phyloP scores from a whole-genome alignment of 306 rosid genomes.

The Prunus mume region DNA sequence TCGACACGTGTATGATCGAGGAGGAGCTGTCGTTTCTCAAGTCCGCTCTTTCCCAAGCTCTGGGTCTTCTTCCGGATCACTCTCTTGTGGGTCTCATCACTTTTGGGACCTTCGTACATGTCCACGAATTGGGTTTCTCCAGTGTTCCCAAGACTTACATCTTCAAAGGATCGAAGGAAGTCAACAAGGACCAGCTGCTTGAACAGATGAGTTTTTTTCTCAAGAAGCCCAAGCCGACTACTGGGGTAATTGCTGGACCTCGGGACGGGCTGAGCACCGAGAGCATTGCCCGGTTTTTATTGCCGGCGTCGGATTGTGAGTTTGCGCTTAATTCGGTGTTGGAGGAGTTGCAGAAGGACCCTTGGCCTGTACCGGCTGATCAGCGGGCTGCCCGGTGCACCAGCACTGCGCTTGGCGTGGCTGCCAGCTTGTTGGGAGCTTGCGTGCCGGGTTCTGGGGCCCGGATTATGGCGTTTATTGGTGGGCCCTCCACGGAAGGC shows the following conservation, averaged over 20 bases:
- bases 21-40: conserved; percentile 74
- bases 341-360: conserved; percentile 97
- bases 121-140: conserved; percentile 85
- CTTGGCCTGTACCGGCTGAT: conserved; percentile 81
- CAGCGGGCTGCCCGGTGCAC: conserved; percentile 84
- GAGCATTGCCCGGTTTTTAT: conserved; percentile 73
- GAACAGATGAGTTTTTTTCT: conserved; percentile 84
- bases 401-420: conserved; percentile 78
- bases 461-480: conserved; percentile 87
- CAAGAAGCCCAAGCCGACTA: conserved; percentile 66
- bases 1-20: conserved; percentile 77
- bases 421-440: conserved; percentile 88
- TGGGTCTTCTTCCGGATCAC: conserved; percentile 76
- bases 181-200: conserved; percentile 75
- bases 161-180: conserved; percentile 77
- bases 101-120: conserved; percentile 74
- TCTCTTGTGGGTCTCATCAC: conserved; percentile 86
- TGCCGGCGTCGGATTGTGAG: conserved; percentile 83
- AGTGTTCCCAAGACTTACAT: conserved; percentile 70
- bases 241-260: conserved; percentile 86
- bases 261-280: conserved; percentile 78
- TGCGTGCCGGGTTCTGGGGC: conserved; percentile 97
- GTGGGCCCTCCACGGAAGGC: conserved; percentile 97
- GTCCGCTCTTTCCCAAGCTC: conserved; percentile 72
- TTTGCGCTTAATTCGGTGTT: conserved; percentile 79